A percentile compares a stretch with the other conserved stretches of the same genome.
Conservation (phyloP, 2,329 filamentous ascomycete species). For the Aspergillus pseudoviridinutans region DNA sequence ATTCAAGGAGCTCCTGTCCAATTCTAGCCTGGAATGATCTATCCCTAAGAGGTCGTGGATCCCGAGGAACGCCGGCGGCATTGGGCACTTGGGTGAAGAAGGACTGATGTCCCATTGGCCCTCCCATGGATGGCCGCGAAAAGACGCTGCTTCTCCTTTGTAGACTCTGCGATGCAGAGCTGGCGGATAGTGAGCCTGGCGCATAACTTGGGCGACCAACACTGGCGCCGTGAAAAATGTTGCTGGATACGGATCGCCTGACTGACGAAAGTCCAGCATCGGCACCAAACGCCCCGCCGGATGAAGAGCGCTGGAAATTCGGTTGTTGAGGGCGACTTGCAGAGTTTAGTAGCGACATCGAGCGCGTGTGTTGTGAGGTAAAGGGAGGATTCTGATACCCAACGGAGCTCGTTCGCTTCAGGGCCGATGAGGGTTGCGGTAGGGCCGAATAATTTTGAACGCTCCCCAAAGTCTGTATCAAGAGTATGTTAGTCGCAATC, state of each 20-base stretch:
- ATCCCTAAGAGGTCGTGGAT: slow-evolving; percentile 83
- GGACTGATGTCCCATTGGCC: slow-evolving; percentile 73
- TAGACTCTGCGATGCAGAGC: slow-evolving; percentile 52
- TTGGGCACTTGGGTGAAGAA: slow-evolving; percentile 89
- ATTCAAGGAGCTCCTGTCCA: slow-evolving; percentile 85
- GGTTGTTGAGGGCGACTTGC: slow-evolving; percentile 79
- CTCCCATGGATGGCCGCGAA: slow-evolving; percentile 65
- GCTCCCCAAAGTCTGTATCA: slow-evolving; percentile 67
- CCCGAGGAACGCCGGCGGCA: slow-evolving; percentile 75
- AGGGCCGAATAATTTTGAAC: slow-evolving; percentile 80
- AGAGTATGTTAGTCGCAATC: slow-evolving; percentile 15
- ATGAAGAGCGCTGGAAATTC: slow-evolving; percentile 77
- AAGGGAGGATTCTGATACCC: slow-evolving; percentile 61
- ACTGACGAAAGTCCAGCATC: slow-evolving; percentile 79
- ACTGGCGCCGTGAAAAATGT: slow-evolving; percentile 54
- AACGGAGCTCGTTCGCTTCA: slow-evolving; percentile 86
- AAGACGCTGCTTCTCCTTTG: slow-evolving; percentile 78
- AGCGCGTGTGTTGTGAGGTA: slow-evolving; percentile 70
- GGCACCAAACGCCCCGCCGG: slow-evolving; percentile 67
- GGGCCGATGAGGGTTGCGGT: slow-evolving; percentile 84
- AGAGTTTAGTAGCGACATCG: slow-evolving; percentile 83
- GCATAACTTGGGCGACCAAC: slow-evolving; percentile 70
- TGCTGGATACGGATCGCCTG: slow-evolving; percentile 73
- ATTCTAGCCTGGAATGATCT: slow-evolving; percentile 75
- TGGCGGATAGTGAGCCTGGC: slow-evolving; percentile 52